Conservation (phyloP, 805 yeast species). For the Pichia exigua region DNA sequence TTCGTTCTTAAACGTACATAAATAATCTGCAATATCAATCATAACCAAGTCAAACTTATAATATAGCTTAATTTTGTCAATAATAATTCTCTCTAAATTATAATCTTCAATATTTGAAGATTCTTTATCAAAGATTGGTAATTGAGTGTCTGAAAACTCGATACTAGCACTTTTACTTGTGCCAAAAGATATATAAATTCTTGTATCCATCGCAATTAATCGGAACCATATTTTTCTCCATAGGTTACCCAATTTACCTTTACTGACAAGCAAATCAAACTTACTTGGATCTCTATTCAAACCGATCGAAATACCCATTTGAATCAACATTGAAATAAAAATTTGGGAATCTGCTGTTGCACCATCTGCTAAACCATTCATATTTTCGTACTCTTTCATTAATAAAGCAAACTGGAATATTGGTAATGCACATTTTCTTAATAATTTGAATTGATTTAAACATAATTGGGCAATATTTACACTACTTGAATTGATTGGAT, state of each 20-base stretch:
- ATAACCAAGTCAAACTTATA: conserved; percentile 26
- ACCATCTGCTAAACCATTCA: conserved; percentile 49
- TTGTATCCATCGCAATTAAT: conserved; percentile 38
- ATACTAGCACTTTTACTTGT: conserved; percentile 34
- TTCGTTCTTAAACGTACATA: conserved; percentile 34
- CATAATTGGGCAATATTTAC: conserved; percentile 47
- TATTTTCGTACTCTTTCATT: conserved; percentile 41
- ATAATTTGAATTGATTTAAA: conserved; percentile 44
- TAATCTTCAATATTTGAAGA: conserved; percentile 32
- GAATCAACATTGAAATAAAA: conserved; percentile 47
- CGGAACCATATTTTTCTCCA: conserved; percentile 56
- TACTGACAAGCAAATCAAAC: conserved; percentile 24
- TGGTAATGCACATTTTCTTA: conserved; percentile 40
- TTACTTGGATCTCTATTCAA: conserved; percentile 59
- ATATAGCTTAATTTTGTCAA: conserved; percentile 27
- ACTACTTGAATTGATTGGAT: conserved; percentile 39
- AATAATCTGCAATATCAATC: conserved; percentile 29
- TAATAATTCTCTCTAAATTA: conserved; percentile 35
- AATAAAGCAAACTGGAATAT: conserved; percentile 48
- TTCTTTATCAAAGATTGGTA: conserved; percentile 34
- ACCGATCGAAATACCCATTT: conserved; percentile 63
- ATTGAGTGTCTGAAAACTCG: conserved; percentile 41
- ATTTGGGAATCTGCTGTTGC: conserved; percentile 37
- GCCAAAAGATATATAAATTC: conserved; percentile 41
- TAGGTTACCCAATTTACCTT: conserved; percentile 31